Base-by-base conservation (phyloP, 345 rosid genomes). In the Eucalyptus marginata region DNA sequence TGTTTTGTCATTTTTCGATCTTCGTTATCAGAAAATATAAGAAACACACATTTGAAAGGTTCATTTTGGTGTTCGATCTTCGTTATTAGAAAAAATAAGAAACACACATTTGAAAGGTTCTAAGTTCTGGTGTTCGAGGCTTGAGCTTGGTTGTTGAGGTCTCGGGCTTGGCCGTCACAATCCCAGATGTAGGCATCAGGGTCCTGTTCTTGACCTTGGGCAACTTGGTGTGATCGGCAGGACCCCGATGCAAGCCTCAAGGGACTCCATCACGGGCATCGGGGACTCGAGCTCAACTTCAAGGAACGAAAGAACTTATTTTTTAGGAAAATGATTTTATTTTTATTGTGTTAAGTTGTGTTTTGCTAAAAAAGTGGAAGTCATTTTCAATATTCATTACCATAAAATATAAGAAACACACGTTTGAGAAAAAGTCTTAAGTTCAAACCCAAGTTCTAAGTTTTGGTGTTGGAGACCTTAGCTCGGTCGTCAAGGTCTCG, bases 61-160 rank as follows among this genome's bases (percentile, higher is more conserved):
- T n/a, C n/a, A 27, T 22, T 20, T 6, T 22, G 2, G 62, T 49
- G 4, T 13, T 49, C 2, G 50, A 49, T n/a, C 3, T n/a, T n/a
- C 0, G 0, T n/a, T 64, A 7, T 4, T 0, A 9, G 36, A 64
- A n/a, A 64, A 64, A n/a, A n/a, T n/a, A 7, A 13, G 5, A n/a
- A 64, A n/a, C 5, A 14, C 68, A 13, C 0, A 1, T 56, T n/a
- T n/a, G 18, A 43, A 43, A 56, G 11, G 25, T 22, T 56, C 5
- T 10, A 56, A 56, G 62, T 22, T 20, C 12, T 22, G 2, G 62
- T 49, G 4, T 13, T 49, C 2, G 50, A 49, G 50, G 3, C 50
- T 3, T 24, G 6, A 6, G 27, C 62, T 56, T 10, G 29, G 12
- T 2, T n/a, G 76, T 64, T 2, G 10, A 8, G 36, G 20, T 64